Evolutionary conservation across 495 filamentous ascomycete species (phyloP).

Genomic region (Penicillium samsonianum): DNA sequence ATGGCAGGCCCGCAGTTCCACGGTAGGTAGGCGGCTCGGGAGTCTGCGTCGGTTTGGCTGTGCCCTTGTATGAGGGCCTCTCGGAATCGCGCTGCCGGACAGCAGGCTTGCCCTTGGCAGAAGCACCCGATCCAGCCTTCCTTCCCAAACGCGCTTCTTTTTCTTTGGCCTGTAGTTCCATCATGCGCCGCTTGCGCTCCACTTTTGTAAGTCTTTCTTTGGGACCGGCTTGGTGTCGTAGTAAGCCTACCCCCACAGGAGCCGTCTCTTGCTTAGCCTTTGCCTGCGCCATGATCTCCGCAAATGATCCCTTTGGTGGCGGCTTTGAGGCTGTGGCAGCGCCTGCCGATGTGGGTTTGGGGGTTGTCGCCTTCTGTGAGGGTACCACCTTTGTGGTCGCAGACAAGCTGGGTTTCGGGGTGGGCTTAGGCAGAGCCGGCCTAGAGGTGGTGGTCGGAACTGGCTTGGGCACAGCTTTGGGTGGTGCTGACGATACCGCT

Average conservation of each 20-base stretch:
- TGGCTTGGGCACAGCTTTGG: slow-evolving; percentile 22
- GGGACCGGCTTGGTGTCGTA: slow-evolving; percentile 40
- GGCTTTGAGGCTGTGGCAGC: slow-evolving; percentile 33
- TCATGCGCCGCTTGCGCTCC: slow-evolving; percentile 41
- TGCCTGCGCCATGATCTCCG: slow-evolving; percentile 45
- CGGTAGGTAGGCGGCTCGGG: slow-evolving; percentile 51
- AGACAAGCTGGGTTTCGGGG: slow-evolving; percentile 20
- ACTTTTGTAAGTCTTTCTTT: slow-evolving; percentile 43
- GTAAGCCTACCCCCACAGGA: slow-evolving; percentile 35
- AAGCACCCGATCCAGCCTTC: slow-evolving; percentile 22
- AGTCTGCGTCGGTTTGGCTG: slow-evolving; percentile 44
- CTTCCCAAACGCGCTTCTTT: slow-evolving; percentile 35
- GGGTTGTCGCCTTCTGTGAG: slow-evolving; percentile 6
- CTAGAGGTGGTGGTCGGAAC: slow-evolving; percentile 13
- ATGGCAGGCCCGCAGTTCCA: slow-evolving; percentile 51
- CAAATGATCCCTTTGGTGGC: slow-evolving; percentile 47
- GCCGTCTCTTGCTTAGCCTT: slow-evolving; percentile 40
- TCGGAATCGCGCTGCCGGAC: slow-evolving; percentile 33
- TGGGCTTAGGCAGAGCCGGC: slow-evolving; percentile 21
- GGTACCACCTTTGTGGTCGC: slow-evolving; percentile 24
- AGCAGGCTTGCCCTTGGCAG: slow-evolving; percentile 25
- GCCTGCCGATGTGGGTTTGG: slow-evolving; percentile 11
- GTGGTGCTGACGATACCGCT: slow-evolving; percentile 16
- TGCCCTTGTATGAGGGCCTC: slow-evolving; percentile 52
- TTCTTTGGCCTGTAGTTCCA: slow-evolving; percentile 37